Conservation (phyloP, 2,329 filamentous ascomycete genomes). For the Pseudogymnoascus sp. region DNA sequence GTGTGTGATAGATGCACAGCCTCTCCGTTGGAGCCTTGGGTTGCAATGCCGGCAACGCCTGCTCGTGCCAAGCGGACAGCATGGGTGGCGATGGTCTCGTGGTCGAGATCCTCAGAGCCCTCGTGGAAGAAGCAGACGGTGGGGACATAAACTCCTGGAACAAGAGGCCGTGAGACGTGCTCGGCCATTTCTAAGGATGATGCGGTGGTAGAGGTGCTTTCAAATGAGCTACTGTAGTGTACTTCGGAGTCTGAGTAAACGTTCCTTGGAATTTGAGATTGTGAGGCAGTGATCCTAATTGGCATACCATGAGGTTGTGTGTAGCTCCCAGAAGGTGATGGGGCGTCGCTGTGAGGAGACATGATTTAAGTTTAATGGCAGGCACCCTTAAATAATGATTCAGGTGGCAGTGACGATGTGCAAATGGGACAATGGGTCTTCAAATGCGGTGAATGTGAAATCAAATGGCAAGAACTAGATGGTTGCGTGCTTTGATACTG, state of each 20-base stretch:
- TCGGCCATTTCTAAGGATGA: slow-evolving; percentile 28
- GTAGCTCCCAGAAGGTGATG: slow-evolving; percentile 41
- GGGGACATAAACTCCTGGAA: slow-evolving; percentile 62
- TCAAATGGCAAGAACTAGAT: neutral
- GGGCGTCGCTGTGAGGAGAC: slow-evolving; percentile 43
- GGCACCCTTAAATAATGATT: neutral
- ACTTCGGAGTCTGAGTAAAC: slow-evolving; percentile 32
- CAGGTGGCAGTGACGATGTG: neutral
- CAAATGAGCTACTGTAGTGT: slow-evolving; percentile 21
- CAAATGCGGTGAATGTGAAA: slow-evolving; percentile 1
- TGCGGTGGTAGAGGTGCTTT: slow-evolving; percentile 37
- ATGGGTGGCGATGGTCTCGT: slow-evolving; percentile 40
- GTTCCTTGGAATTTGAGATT: slow-evolving; percentile 4
- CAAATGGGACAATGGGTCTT: slow-evolving; percentile 5
- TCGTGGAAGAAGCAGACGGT: slow-evolving; percentile 68
- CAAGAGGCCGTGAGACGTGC: slow-evolving; percentile 34
- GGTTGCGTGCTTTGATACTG: neutral
- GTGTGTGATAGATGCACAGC: slow-evolving; percentile 58
- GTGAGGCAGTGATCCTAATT: neutral
- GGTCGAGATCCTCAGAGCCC: slow-evolving; percentile 60
- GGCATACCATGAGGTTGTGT: slow-evolving; percentile 24
- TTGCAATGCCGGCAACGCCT: slow-evolving; percentile 52
- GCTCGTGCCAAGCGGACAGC: slow-evolving; percentile 51
- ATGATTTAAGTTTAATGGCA: slow-evolving; percentile 25
- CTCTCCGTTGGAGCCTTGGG: slow-evolving; percentile 59